Evolutionary conservation across 345 rosid genomes (phyloP).

Genomic region (Raphanus raphanistrum): DNA sequence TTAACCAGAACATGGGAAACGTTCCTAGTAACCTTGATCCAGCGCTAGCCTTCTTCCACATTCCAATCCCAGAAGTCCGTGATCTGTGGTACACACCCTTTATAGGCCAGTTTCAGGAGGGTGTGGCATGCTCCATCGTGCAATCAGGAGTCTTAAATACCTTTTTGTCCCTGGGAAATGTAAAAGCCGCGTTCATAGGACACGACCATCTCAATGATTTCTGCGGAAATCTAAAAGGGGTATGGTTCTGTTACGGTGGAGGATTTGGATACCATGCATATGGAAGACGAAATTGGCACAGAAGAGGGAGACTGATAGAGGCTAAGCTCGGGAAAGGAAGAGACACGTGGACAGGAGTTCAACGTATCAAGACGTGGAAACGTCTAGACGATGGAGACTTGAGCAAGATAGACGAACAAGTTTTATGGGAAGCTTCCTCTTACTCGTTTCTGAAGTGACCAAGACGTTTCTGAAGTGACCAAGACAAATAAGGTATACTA

Average conservation of each 20-base stretch:
- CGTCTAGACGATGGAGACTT: conserved; percentile 70
- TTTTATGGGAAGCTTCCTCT: conserved; percentile 56
- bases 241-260: conserved; percentile 96
- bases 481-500: conserved; percentile 19
- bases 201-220: conserved; percentile 90
- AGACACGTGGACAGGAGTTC: conserved; percentile 65
- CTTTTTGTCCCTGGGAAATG: conserved; percentile 68
- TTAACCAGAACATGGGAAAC: conserved; percentile 30
- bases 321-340: conserved; percentile 61
- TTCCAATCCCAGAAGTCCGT: conserved; percentile 72
- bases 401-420: conserved; percentile 73
- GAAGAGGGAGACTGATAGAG: conserved; percentile 73
- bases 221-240: conserved; percentile 70
- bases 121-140: conserved; percentile 69
- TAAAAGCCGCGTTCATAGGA: conserved; percentile 83
- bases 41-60: conserved; percentile 80
- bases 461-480: background rate
- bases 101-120: conserved; percentile 72
- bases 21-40: conserved; percentile 31
- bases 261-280: conserved; percentile 94
- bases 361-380: conserved; percentile 79
- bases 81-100: conserved; percentile 56
- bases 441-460: conserved; percentile 18
- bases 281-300: conserved; percentile 69
- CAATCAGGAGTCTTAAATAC: conserved; percentile 65